Evolutionary conservation across 352 stramenopile genomes (phyloP).

Genomic region (Globisporangium lucens): DNA sequence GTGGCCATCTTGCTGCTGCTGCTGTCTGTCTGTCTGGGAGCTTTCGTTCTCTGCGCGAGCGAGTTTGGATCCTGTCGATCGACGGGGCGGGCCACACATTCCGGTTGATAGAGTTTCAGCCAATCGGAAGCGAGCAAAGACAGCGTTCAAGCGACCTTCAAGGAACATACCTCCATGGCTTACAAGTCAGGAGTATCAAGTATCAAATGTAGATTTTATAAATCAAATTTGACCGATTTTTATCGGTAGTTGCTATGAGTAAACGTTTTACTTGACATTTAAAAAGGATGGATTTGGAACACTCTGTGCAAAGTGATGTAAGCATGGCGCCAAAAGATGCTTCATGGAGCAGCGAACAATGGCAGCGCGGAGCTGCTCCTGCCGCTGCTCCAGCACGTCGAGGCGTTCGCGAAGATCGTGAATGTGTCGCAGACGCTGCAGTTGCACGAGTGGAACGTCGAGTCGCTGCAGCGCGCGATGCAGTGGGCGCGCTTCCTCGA

Average conservation of each 20-base stretch:
- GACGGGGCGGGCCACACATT: constrained; percentile 4
- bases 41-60: not conserved
- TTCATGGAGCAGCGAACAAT: not conserved
- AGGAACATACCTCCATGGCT: not conserved
- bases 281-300: not conserved
- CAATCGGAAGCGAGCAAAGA: not conserved
- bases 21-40: constrained; percentile 6
- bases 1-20: constrained; percentile 20
- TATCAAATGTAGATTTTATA: not conserved
- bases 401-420: constrained; percentile 44
- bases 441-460: constrained; percentile 47
- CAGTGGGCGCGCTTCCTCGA: constrained; percentile 41
- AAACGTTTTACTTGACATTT: not conserved
- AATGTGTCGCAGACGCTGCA: constrained; percentile 48
- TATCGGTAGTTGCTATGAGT: not conserved
- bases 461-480: constrained; percentile 40
- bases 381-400: constrained; percentile 20
- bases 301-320: not conserved
- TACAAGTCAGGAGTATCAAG: not conserved
- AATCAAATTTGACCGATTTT: not conserved
- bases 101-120: not conserved
- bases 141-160: constrained; percentile 3
- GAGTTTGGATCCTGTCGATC: not conserved
- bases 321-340: not conserved
- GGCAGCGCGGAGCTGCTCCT: not conserved